A percentile compares a stretch with the other conserved stretches of the same genome.
These are phyloP conservation scores for Nicotiana noctiflora DNA, from an alignment of 257 asterid genomes.

Conservation along the genomic window DNA sequence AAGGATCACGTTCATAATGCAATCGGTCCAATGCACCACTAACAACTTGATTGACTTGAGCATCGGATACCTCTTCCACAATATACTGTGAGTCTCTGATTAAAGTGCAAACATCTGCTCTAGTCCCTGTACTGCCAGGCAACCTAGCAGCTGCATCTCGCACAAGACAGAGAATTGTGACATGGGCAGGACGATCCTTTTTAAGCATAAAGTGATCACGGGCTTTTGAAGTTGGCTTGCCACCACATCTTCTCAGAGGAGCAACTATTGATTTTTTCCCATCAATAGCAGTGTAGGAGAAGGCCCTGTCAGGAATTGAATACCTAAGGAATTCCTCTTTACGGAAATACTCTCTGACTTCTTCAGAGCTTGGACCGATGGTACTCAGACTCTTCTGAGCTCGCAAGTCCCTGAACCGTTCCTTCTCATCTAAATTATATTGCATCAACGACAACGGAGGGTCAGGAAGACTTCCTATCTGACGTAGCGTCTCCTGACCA, in stretches of 20 bases:
- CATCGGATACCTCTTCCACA: slow-evolving; percentile 88
- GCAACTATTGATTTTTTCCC: slow-evolving; percentile 97
- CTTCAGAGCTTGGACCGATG: slow-evolving; percentile 82
- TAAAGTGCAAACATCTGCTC: slow-evolving; percentile 95
- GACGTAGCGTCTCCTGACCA: slow-evolving; percentile 97
- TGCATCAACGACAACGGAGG: slow-evolving; percentile 80
- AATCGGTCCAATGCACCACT: slow-evolving; percentile 96
- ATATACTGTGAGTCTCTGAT: slow-evolving; percentile 93
- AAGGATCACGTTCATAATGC: slow-evolving; percentile 97
- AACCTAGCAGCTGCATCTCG: slow-evolving; percentile 98
- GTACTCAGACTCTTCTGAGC: slow-evolving; percentile 97
- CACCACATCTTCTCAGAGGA: slow-evolving; percentile 97
- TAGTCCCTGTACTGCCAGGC: slow-evolving; percentile 97
- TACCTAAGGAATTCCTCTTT: slow-evolving; percentile 92
- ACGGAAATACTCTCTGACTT: slow-evolving; percentile 75
- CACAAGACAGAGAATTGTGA: slow-evolving; percentile 92
- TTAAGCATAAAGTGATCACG: slow-evolving; percentile 97
- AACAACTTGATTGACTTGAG: slow-evolving; percentile 93
- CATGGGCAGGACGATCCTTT: slow-evolving; percentile 95
- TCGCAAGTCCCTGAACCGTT: slow-evolving; percentile 92
- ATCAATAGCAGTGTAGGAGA: slow-evolving; percentile 80
- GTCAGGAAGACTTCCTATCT: slow-evolving; percentile 90
- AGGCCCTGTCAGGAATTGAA: slow-evolving; percentile 95
- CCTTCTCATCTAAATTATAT: slow-evolving; percentile 78
- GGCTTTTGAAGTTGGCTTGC: slow-evolving; percentile 99